Base-by-base conservation (phyloP, 441 rosid genomes). In the Adansonia madagascariensis region DNA sequence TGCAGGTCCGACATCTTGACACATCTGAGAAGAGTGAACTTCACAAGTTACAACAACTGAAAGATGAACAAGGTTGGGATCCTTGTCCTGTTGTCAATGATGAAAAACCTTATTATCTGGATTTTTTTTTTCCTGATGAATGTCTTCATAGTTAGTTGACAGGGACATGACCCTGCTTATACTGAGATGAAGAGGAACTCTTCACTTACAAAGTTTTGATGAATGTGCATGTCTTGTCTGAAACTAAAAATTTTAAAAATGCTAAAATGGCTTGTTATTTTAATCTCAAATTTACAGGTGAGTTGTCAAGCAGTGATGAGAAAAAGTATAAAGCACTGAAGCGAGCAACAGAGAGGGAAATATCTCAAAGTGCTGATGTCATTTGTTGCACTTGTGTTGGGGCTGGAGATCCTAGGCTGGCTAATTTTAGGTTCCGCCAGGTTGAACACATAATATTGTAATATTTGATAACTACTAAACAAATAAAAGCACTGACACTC, bases 371-470 rank as follows among this genome's bases (percentile, higher is more conserved):
- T 82, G 99, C 99, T 77, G 99, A 97, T 86, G 99, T 97, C 81
- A 97, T 97, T 78, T 97, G 99, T 85, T 93, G 98, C 85, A 97
- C 99, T 4, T 97, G 97, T 84, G 97, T 93, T 81, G 99, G 99
- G 82, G 98, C 98, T 82, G 99, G 97, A 75, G 98, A 97, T 89
- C 99, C 94, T 65, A 92, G 99, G 41, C 80, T 97, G 78, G 87
- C 97, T 74, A 97, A 97, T 87, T 94, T 93, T 89, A 90, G 99
- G 88, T 97, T 97, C 75, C 97, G 98, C 77, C 98, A 97, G 99
- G 99, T 97, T 64, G 80, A 57, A 63, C 39, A 17, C 66, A 22
- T 78, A 31, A 59, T 47, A 55, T 49, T 75, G 31, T 70, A 20
- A 17, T 71, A 71, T 71, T n/a, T 18, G 4, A 50, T 50, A 14